Evolutionary conservation across 2,329 filamentous ascomycete genomes (phyloP), one percentile per base, ranked within the genome.

Genomic region (Mycosphaerella sp.): DNA sequence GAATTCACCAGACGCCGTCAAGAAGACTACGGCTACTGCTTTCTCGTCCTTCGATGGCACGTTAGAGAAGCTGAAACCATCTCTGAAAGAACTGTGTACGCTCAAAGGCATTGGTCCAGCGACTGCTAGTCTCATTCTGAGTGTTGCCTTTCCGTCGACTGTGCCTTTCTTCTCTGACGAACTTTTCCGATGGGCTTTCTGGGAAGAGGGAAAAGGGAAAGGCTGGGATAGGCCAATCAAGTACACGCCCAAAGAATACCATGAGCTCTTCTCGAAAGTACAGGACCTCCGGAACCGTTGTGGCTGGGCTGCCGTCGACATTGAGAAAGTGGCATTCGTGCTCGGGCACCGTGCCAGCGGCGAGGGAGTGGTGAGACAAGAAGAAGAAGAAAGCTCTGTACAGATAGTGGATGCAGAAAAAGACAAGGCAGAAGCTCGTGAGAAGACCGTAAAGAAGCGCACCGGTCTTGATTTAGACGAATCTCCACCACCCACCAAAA

Each of bases 81-180:
- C 80, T 3, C 64, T 87, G 6, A 73, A 74, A 2, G 68, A 70
- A 1, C 72, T 90, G 9, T 75, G 74, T 1, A 74, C 74, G 49
- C 72, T 93, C n/a, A 83, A 76, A 56, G 87, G 87, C 30, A 80
- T 94, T 55, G 87, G 87, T 0, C 86, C 87, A 1, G 87, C 87
- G 6, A 91, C 87, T 0, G 87, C 86, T 0, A 87, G 85, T 1
- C 77, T 93, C 28, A 70, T 91, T 1, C 75, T 93, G 2, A 79
- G 83, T 4, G 79, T 85, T 4, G 78, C 82, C 57, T 76, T 82
- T 53, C 77, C 83, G 0, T 67, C 73, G 0, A 68, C 70, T 10
- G 74, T 83, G 43, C 77, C 86, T 1, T 91, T 91, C 73, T 91
- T 91, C 69, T 86, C 83, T 2, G 88, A 94, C 63, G 87, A 93